Base-by-base conservation (phyloP, 2,329 filamentous ascomycete genomes). In the Cordyceps javanica region DNA sequence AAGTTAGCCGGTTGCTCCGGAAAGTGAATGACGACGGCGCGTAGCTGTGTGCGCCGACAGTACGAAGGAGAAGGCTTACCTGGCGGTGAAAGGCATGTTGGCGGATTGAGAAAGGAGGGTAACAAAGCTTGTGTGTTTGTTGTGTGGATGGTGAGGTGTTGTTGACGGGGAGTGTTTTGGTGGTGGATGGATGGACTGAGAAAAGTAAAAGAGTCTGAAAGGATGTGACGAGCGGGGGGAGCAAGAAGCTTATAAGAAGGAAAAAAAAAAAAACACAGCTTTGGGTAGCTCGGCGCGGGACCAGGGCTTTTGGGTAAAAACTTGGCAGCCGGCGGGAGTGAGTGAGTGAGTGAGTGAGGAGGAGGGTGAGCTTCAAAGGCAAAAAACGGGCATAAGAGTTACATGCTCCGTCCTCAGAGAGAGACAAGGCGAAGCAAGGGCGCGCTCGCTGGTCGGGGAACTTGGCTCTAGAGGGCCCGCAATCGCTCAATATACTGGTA, bases 11-110 rank as follows among this genome's bases (percentile, higher is more conserved):
- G 25, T n/a, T 41, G 41, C 10, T 49, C 19, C 23, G 42, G 42
- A 48, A 46, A n/a, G n/a, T n/a, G n/a, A n/a, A n/a, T n/a, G n/a
- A n/a, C n/a, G n/a, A n/a, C n/a, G n/a, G n/a, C n/a, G n/a, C n/a
- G n/a, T n/a, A n/a, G n/a, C n/a, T n/a, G n/a, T n/a, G n/a, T n/a
- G n/a, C n/a, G n/a, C n/a, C 30, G 14, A 41, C 42, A 25, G 19
- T 5, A 25, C 3, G 36, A 55, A 16, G 51, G 45, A 38, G 25
- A 48, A 46, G 30, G 61, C 77, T 71, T 78, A 82, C 80, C 78
- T 82, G 52, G 73, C 75, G 67, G 81, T 84, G 78, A 83, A 81
- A 75, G 81, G 69, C 81, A 84, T 84, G 62, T 58, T 81, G 74
- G 60, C 60, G 64, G 61, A 63, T 46, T 61, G 19, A 57, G 32